Evolutionary conservation across 768 basidiomycete species (phyloP), one percentile per base, ranked within the genome.

Genomic region (Amanita muscaria): DNA sequence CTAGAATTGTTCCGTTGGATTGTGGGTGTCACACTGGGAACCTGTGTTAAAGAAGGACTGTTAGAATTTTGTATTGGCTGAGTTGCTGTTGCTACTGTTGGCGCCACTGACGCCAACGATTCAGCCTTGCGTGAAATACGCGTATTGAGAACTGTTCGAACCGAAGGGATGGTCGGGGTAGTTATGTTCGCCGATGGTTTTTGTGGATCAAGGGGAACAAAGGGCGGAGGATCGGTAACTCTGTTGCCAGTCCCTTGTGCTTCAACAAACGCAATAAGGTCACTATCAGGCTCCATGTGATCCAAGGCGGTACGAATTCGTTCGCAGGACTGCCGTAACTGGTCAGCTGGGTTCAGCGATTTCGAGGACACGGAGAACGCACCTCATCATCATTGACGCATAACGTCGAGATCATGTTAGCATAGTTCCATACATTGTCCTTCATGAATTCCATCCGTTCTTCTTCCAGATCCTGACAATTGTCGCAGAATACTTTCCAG

Each of bases 381-480:
- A 92, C 92, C 79, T 89, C 81, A 56, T 99, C 96, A 55, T 98
- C 94, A 23, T 79, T 73, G 10, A 99, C 93, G 54, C 94, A 97
- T n/a, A 94, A 79, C 5, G 83, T 88, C 12, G 93, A 96, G 16
- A 96, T 78, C 2, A 82, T 84, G 59, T 99, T 99, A 0, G 94
- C 93, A 59, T 90, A 97, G 4, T 80, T 74, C 94, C 96, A 99
- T 53, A 96, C 70, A 44, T 83, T 85, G 60, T 93, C 90, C 66
- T 94, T 97, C 69, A 88, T 79, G 60, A 93, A 87, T 49, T 93
- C 91, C 60, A 92, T 63, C 19, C 96, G 76, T 44, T 98, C 96
- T 55, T 98, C 93, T 56, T 99, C 96, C 34, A 96, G 64, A 67
- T 99, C 96, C 64, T 99, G 96, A 51, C 88, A 89, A n/a, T 77